Base-by-base conservation (phyloP, 1,139 yeast species). In the Debaryomycetaceae sp. region DNA sequence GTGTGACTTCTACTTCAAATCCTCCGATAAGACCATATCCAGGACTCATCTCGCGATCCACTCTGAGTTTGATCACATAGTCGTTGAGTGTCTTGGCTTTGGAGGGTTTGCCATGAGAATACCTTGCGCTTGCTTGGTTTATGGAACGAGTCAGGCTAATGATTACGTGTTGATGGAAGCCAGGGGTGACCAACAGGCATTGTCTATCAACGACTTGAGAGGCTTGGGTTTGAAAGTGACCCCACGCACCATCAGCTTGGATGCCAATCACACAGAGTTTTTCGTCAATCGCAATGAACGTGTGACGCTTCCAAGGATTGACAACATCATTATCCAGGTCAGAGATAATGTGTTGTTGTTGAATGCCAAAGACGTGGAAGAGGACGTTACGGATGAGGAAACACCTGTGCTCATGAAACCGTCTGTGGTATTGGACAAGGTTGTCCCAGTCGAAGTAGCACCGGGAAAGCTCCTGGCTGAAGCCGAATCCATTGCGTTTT, bases 21-120 rank as follows among this genome's bases (percentile, higher is more conserved):
- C 78, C 28, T 58, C 55, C 4, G 72, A 82, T 49, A 77, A 76
- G 48, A 67, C 69, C 27, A 74, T 85, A 20, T 83, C 93, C 6
- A 71, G 95, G 35, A 65, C 70, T 14, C 95, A 85, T 53, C 69
- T 81, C 30, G 44, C 51, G 15, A 42, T 64, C 11, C 34, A 36
- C n/a, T 43, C 50, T 23, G 51, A 56, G 37, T 43, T 48, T 27
- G 39, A 43, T 5, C 46, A 50, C 25, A 51, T 43, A 33, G 61
- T 51, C 43, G 52, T 83, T 34, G 67, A 65, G 28, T 83, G 93
- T 48, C 48, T 75, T 37, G 93, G 94, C 2, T 71, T 75, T 58
- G 83, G 83, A 46, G 93, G 93, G 4, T 57, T 80, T 36, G 74
- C 72, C 14, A 68, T 83, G 21, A 65, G 72, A 8, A 68, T 83